phyloP scores from a whole-genome alignment of 768 basidiomycete genomes.

The Leccinum incarnatum region DNA sequence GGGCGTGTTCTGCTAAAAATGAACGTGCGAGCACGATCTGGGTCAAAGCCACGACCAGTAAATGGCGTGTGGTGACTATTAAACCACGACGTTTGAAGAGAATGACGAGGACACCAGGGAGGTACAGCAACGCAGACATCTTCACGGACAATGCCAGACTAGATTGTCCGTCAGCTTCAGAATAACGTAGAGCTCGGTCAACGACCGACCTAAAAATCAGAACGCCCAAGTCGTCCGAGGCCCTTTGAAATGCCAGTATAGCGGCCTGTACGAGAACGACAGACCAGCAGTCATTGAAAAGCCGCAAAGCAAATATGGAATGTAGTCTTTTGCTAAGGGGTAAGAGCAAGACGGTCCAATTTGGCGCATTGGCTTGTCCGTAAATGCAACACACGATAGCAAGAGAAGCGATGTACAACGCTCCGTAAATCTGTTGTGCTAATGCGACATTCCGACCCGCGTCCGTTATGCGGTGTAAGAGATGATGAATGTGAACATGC shows the following conservation, averaged over 20 bases:
- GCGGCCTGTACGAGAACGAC: conserved; percentile 63
- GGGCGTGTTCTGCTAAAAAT: conserved; percentile 60
- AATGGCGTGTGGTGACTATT: conserved; percentile 46
- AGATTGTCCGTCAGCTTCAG: conserved; percentile 3
- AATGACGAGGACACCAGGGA: conserved; percentile 84
- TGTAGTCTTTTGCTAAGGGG: conserved; percentile 91
- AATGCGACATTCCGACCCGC: conserved; percentile 55
- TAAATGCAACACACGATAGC: conserved; percentile 69
- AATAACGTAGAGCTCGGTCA: background rate
- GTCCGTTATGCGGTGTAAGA: conserved; percentile 63
- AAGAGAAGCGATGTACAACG: conserved; percentile 68
- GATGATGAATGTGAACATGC: conserved; percentile 78
- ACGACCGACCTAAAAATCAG: conserved; percentile 68
- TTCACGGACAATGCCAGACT: conserved; percentile 78
- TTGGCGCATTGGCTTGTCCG: conserved; percentile 56
- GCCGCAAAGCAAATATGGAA: conserved; percentile 85
- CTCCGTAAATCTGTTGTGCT: conserved; percentile 78
- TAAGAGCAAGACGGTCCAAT: conserved; percentile 69
- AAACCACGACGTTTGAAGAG: conserved; percentile 73
- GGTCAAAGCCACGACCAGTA: conserved; percentile 34
- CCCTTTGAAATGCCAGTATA: conserved; percentile 60
- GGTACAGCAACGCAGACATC: conserved; percentile 89
- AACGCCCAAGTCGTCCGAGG: conserved; percentile 59
- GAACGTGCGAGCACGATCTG: conserved; percentile 67
- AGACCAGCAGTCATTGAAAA: conserved; percentile 96